Evolutionary conservation across 768 basidiomycete genomes (phyloP).

Genomic region (Russula ochroleuca): DNA sequence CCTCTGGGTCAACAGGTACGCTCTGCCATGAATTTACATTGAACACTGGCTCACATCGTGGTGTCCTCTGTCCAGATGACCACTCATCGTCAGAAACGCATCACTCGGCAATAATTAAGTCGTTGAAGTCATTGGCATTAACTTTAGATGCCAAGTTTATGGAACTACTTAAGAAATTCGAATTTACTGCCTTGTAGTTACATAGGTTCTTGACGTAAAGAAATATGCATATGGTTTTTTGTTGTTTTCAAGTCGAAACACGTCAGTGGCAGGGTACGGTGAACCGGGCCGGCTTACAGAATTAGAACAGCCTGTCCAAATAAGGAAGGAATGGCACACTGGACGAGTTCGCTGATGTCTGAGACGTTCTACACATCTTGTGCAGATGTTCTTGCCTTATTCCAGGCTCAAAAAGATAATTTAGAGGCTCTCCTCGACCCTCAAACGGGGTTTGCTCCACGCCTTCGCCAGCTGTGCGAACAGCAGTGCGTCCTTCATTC

Average conservation of each 20-base stretch:
- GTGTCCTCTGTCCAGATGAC: neutral
- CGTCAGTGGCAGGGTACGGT: neutral
- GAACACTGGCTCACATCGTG: neutral
- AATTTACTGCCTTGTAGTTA: neutral
- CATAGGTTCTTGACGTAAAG: neutral
- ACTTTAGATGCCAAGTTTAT: neutral
- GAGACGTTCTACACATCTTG: slow-evolving; percentile 58
- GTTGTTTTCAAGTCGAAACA: neutral
- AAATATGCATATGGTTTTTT: neutral
- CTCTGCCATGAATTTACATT: neutral
- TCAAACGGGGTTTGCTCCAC: slow-evolving; percentile 65
- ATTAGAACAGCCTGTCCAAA: neutral
- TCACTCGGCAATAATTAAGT: slow-evolving; percentile 4
- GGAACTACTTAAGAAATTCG: neutral
- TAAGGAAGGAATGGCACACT: neutral
- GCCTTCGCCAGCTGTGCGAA: slow-evolving; percentile 47
- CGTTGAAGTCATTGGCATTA: neutral
- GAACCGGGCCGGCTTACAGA: neutral
- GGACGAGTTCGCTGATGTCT: slow-evolving; percentile 37
- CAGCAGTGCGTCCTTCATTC: slow-evolving; percentile 49
- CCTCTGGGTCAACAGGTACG: neutral
- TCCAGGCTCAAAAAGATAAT: slow-evolving; percentile 52
- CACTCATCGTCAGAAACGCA: neutral
- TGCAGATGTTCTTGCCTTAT: slow-evolving; percentile 60
- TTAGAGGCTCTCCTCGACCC: slow-evolving; percentile 60